Conservation (phyloP, 2,329 filamentous ascomycete genomes). For the Aspergillus aculeatus region DNA sequence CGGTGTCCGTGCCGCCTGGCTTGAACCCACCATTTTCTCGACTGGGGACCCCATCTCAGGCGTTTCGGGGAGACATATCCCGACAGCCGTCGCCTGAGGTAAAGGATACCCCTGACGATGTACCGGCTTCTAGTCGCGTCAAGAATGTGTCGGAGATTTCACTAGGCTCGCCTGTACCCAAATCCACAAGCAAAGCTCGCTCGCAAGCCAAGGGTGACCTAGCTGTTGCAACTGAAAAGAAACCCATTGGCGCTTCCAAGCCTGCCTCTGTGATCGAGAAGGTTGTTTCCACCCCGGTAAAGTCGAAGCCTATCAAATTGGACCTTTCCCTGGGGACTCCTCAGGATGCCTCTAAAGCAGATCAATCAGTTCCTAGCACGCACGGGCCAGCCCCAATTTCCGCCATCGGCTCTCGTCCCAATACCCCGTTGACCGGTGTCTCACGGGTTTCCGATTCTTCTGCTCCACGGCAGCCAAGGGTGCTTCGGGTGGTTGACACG, state of each 20-base stretch:
- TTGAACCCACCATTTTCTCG: constrained; percentile 26
- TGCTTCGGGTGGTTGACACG: constrained; percentile 58
- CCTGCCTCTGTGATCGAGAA: constrained; percentile 11
- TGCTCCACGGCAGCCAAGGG: constrained; percentile 45
- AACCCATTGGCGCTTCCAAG: constrained; percentile 11
- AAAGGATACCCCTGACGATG: constrained; percentile 21
- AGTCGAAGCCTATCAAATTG: constrained; percentile 36
- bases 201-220: constrained; percentile 24
- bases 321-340: constrained; percentile 26
- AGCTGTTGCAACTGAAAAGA: constrained; percentile 17
- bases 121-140: constrained; percentile 22
- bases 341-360: constrained; percentile 26
- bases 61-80: constrained; percentile 23
- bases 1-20: constrained; percentile 31
- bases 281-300: constrained; percentile 15
- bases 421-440: constrained; percentile 44
- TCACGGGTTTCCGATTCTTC: constrained; percentile 42
- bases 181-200: constrained; percentile 30
- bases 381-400: constrained; percentile 30
- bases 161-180: constrained; percentile 42
- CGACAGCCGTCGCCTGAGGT: constrained; percentile 29
- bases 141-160: constrained; percentile 41
- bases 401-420: constrained; percentile 48
- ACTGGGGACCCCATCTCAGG: constrained; percentile 31
- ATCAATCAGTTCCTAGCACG: constrained; percentile 21